phyloP scores from a whole-genome alignment of 2,329 filamentous ascomycete species.

The Coniochaeta hoffmannii region DNA sequence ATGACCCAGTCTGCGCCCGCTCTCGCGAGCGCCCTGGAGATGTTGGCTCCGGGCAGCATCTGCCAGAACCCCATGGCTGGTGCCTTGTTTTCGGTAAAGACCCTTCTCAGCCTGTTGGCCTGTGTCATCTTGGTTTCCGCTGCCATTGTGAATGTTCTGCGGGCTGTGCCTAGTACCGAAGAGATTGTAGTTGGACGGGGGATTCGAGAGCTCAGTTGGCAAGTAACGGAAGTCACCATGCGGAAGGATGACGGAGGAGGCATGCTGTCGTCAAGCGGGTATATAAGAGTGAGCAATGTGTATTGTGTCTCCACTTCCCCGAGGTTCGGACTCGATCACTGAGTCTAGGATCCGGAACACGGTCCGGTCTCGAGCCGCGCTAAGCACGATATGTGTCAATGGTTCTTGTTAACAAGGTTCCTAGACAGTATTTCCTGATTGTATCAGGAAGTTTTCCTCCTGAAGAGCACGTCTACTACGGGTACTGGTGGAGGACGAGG shows the following conservation, averaged over 20 bases:
- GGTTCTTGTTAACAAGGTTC: too few species aligned
- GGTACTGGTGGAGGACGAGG: too few species aligned
- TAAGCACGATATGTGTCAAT: not conserved
- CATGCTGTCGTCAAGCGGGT: not conserved
- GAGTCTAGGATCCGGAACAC: not conserved
- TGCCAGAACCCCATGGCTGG: conserved; percentile 55
- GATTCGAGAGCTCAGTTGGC: not conserved
- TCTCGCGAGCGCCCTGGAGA: conserved; percentile 52
- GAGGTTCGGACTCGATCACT: not conserved
- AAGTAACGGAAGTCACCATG: not conserved
- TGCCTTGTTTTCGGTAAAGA: conserved; percentile 37
- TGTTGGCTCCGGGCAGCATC: conserved; percentile 53
- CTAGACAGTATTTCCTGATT: too few species aligned
- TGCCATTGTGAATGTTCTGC: conserved; percentile 5
- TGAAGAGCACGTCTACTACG: too few species aligned
- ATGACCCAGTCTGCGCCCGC: conserved; percentile 61
- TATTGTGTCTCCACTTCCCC: not conserved
- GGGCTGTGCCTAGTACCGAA: not conserved
- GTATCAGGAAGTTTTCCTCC: too few species aligned
- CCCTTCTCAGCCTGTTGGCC: conserved; percentile 40
- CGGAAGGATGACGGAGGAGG: not conserved
- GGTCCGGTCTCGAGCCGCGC: not conserved
- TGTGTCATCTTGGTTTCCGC: conserved; percentile 27
- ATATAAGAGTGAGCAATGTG: not conserved
- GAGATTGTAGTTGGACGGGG: not conserved